Conservation (phyloP, 139 green algal species). For the Haematococcus sp. region DNA sequence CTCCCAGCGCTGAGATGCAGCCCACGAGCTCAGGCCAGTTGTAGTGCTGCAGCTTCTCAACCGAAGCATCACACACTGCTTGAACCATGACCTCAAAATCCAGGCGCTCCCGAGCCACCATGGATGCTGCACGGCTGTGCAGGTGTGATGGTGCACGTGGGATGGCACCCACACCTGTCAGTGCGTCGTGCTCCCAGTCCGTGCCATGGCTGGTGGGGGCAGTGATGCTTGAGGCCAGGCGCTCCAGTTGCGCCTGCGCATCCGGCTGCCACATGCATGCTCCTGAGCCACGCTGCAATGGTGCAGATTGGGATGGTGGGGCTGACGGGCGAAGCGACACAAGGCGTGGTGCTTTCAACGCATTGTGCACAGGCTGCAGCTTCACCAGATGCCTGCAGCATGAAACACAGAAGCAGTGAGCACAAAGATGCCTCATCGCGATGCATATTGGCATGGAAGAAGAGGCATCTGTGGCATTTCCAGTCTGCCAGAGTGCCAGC, state of each 20-base stretch:
- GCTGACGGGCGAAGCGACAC: not conserved
- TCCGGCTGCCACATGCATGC: not conserved
- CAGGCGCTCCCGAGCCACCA: not conserved
- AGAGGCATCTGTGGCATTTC: too few species aligned
- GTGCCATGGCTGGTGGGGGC: not conserved
- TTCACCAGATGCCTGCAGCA: conserved; percentile 9
- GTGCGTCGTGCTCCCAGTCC: not conserved
- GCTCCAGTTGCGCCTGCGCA: too few species aligned
- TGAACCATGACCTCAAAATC: conserved; percentile 14
- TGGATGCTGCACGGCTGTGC: not conserved
- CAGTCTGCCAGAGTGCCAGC: too few species aligned
- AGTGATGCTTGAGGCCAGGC: too few species aligned
- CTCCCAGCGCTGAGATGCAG: not conserved
- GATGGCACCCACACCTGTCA: not conserved
- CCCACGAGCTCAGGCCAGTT: not conserved
- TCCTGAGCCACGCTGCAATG: not conserved
- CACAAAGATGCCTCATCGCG: too few species aligned
- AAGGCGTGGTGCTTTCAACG: not conserved
- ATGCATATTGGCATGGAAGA: too few species aligned
- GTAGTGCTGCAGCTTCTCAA: conserved; percentile 6
- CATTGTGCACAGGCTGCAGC: not conserved
- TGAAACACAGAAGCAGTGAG: too few species aligned
- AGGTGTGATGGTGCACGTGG: not conserved
- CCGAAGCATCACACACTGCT: not conserved
- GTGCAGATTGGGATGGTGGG: not conserved